A percentile compares a stretch with the other conserved stretches of the same genome.
Conservation (phyloP, 1,139 yeast species). For the Taphrina populina region DNA sequence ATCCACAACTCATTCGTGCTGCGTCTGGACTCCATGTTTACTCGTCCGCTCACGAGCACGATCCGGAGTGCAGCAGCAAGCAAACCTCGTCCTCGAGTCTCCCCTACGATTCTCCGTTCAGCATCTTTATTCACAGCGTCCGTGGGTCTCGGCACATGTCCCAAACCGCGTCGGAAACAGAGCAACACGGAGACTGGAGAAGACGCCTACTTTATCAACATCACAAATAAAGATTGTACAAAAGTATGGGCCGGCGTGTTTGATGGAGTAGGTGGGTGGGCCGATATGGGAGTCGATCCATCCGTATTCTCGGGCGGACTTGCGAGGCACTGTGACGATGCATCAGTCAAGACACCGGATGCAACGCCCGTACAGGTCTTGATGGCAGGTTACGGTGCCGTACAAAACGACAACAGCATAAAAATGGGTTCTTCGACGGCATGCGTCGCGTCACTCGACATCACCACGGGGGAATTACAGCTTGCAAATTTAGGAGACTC, state of each 20-base stretch:
- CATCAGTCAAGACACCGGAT: neutral
- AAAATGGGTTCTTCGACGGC: slow-evolving; percentile 97
- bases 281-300: slow-evolving; percentile 86
- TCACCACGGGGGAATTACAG: slow-evolving; percentile 54
- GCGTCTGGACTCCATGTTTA: no score
- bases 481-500: slow-evolving; percentile 88
- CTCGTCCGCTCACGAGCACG: no score
- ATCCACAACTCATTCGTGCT: no score
- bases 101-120: neutral
- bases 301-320: slow-evolving; percentile 43
- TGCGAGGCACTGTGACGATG: slow-evolving; percentile 20
- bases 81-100: no score
- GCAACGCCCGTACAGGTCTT: slow-evolving; percentile 18
- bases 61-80: no score
- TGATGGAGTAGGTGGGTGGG: slow-evolving; percentile 99
- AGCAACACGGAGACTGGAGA: slow-evolving; percentile 22
- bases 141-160: slow-evolving; percentile 20
- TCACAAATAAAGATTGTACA: neutral
- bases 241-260: slow-evolving; percentile 77
- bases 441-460: slow-evolving; percentile 68
- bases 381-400: slow-evolving; percentile 37
- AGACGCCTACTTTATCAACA: slow-evolving; percentile 24
- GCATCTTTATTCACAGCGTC: slow-evolving; percentile 27
- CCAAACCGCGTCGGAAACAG: slow-evolving; percentile 19
- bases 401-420: slow-evolving; percentile 58